Percentiles rank a stretch among this genome's conserved stretches.
These are phyloP conservation scores for Podaxis sp. DNA, from an alignment of 768 basidiomycete genomes.

Conservation along the genomic window DNA sequence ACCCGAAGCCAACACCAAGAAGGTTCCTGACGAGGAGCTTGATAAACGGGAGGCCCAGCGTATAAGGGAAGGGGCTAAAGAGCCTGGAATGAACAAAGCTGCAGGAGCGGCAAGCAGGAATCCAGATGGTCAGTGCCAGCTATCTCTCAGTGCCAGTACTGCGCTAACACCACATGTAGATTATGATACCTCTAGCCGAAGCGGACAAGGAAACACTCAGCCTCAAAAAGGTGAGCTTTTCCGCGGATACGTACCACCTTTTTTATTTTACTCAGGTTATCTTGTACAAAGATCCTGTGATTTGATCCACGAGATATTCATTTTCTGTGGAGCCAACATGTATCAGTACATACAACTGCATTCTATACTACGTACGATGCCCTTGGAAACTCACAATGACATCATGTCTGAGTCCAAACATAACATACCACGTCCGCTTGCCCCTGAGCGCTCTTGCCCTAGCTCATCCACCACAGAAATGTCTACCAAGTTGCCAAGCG, in stretches of 20 bases:
- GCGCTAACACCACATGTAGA: background rate
- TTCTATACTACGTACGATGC: background rate
- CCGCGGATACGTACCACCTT: background rate
- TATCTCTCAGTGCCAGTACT: background rate
- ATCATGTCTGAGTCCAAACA: background rate
- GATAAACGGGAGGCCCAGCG: constrained; percentile 1
- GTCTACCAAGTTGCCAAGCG: background rate
- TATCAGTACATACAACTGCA: background rate
- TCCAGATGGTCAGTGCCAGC: background rate
- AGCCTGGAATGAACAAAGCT: background rate
- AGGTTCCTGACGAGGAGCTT: constrained; percentile 5
- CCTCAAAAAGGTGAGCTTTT: constrained; percentile 1
- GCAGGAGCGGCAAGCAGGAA: constrained; percentile 5
- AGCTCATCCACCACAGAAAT: background rate
- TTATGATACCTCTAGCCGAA: constrained; percentile 2
- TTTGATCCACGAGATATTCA: background rate
- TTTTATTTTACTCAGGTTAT: background rate
- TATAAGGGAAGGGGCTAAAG: background rate
- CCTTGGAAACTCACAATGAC: background rate
- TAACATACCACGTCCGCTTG: background rate
- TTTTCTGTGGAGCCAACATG: background rate
- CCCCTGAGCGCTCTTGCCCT: background rate
- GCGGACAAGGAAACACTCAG: constrained; percentile 3
- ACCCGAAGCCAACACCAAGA: background rate
- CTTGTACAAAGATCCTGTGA: background rate